Evolutionary conservation across 2,329 filamentous ascomycete species (phyloP).

Genomic region (Aureobasidium sp.): DNA sequence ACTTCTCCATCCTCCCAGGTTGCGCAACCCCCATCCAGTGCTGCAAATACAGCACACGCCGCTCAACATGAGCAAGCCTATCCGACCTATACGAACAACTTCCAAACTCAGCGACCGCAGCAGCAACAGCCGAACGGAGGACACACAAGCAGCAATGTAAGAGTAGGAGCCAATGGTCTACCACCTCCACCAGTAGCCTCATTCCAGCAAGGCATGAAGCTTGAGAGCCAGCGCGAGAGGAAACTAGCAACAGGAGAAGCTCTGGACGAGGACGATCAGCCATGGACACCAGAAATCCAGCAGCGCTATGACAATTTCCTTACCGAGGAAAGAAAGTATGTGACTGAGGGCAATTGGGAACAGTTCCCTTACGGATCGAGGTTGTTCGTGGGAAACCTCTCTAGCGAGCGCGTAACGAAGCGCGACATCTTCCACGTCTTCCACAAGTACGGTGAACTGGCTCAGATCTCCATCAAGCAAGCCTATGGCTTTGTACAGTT

Average conservation of each 20-base stretch:
- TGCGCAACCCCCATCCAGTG: slow-evolving; percentile 27
- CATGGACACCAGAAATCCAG: slow-evolving; percentile 53
- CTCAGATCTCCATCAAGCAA: slow-evolving; percentile 93
- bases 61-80: slow-evolving; percentile 37
- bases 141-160: background rate
- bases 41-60: slow-evolving; percentile 43
- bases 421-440: slow-evolving; percentile 90
- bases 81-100: background rate
- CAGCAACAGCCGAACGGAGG: slow-evolving; percentile 18
- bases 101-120: background rate
- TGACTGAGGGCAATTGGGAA: slow-evolving; percentile 73
- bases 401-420: slow-evolving; percentile 88
- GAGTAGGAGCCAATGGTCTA: slow-evolving; percentile 17
- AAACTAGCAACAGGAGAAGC: slow-evolving; percentile 25
- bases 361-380: slow-evolving; percentile 69
- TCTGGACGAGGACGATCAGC: slow-evolving; percentile 39
- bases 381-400: slow-evolving; percentile 82
- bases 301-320: slow-evolving; percentile 66
- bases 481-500: slow-evolving; percentile 98
- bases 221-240: slow-evolving; percentile 26
- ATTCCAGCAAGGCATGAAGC: slow-evolving; percentile 18
- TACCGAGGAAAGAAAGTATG: slow-evolving; percentile 65
- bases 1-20: slow-evolving; percentile 23
- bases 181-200: slow-evolving; percentile 19
- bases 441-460: slow-evolving; percentile 73